These are phyloP conservation scores for Sarocladium oryzae DNA, from an alignment of 2,329 filamentous ascomycete genomes.

Conservation along the genomic window DNA sequence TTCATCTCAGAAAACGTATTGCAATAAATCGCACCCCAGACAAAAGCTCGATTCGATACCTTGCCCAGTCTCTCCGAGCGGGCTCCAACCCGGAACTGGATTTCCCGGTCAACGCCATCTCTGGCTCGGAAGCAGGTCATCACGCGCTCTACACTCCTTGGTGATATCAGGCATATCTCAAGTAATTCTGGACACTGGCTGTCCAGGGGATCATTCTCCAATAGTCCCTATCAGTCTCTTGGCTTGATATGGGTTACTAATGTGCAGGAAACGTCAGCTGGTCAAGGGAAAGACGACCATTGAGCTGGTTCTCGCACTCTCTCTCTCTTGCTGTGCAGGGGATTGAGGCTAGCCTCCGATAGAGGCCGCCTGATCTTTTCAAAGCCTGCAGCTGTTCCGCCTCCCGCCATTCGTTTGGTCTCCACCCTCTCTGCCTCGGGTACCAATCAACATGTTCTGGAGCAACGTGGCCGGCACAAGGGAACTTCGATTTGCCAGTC, in stretches of 20 bases:
- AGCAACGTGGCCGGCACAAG: neutral
- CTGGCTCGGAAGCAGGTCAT: slow-evolving; percentile 6
- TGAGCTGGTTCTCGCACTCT: slow-evolving; percentile 10
- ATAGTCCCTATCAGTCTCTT: slow-evolving; percentile 11
- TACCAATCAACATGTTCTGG: neutral
- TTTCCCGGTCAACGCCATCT: slow-evolving; percentile 10
- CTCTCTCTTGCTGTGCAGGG: slow-evolving; percentile 11
- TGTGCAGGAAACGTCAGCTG: slow-evolving; percentile 1
- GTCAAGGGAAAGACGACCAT: slow-evolving; percentile 1
- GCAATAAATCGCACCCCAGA: neutral
- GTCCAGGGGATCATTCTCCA: slow-evolving; percentile 19
- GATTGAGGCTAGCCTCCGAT: slow-evolving; percentile 9
- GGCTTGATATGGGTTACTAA: neutral
- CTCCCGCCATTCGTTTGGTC: neutral
- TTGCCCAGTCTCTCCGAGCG: slow-evolving; percentile 6
- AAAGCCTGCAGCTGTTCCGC: neutral
- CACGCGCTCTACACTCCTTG: neutral
- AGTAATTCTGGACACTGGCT: slow-evolving; percentile 32
- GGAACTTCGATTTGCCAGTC: slow-evolving; percentile 17
- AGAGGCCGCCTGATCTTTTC: neutral
- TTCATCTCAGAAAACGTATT: slow-evolving; percentile 14
- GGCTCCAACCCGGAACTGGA: slow-evolving; percentile 10
- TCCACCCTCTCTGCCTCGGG: neutral
- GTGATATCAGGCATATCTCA: slow-evolving; percentile 3
- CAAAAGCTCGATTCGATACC: slow-evolving; percentile 1